Conservation (phyloP, 768 basidiomycete species). For the Boletus coccyginus region DNA sequence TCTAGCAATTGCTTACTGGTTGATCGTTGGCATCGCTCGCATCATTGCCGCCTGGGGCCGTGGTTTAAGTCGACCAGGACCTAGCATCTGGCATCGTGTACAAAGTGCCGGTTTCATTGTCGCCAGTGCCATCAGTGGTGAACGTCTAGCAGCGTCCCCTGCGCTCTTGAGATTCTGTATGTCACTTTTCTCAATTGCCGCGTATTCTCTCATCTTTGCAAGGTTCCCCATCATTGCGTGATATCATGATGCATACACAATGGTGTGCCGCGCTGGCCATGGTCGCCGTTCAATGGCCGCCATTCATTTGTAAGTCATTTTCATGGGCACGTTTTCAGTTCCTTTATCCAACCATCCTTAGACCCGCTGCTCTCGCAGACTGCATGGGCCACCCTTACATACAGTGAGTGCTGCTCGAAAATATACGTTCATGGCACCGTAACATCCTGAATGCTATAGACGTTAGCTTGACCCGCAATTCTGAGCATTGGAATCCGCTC, state of each 20-base stretch:
- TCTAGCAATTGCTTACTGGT: constrained; percentile 78
- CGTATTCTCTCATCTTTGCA: constrained; percentile 12
- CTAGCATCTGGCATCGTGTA: constrained; percentile 65
- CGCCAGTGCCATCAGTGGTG: constrained; percentile 91
- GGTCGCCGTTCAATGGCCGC: constrained; percentile 95
- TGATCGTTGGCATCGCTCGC: constrained; percentile 76
- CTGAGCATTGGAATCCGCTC: constrained; percentile 67
- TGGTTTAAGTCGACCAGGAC: constrained; percentile 53
- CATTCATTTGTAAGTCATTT: constrained; percentile 72
- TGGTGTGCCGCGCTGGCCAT: constrained; percentile 88
- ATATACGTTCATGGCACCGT: constrained; percentile 10
- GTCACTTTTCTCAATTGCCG: constrained; percentile 29
- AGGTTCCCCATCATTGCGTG: constrained; percentile 92
- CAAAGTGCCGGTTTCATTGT: constrained; percentile 87
- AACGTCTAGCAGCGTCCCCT: constrained; percentile 78
- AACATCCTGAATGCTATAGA: constrained; percentile 44
- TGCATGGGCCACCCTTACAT: constrained; percentile 82
- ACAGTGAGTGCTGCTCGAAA: constrained; percentile 48
- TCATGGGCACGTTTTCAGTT: not conserved
- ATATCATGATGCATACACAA: constrained; percentile 91
- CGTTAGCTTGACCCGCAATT: constrained; percentile 60
- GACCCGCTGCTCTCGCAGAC: constrained; percentile 89
- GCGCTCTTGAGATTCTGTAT: constrained; percentile 87
- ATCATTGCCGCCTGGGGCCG: constrained; percentile 84
- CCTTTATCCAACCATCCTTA: constrained; percentile 31